These are phyloP conservation scores for Linnemannia elongata DNA, from an alignment of 192 early-diverging fungal genomes.

Conservation along the genomic window DNA sequence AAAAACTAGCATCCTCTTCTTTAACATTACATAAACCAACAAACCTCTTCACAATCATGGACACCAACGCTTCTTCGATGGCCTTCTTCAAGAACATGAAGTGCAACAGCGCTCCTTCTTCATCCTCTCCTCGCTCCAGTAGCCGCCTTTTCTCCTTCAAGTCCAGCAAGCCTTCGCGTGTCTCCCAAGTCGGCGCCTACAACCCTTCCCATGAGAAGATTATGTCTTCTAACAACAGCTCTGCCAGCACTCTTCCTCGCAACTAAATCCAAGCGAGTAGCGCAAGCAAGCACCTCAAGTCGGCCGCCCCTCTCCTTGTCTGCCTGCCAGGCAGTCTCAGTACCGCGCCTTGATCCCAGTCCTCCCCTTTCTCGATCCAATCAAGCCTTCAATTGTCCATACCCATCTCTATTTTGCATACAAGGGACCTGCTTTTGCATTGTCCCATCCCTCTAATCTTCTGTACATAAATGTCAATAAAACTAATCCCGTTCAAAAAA, in stretches of 20 bases:
- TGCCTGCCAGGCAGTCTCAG: too few relatives aligned
- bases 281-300: too few relatives aligned
- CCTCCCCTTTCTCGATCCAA: too few relatives aligned
- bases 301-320: too few relatives aligned
- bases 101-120: conserved; percentile 28
- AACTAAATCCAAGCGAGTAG: not conserved
- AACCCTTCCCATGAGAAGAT: conserved; percentile 31
- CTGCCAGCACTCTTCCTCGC: conserved; percentile 15
- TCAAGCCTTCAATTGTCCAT: too few relatives aligned
- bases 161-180: conserved; percentile 30
- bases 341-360: too few relatives aligned
- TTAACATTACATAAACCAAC: too few relatives aligned
- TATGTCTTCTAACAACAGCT: conserved; percentile 43
- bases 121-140: not conserved
- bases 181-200: conserved; percentile 25
- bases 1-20: not conserved
- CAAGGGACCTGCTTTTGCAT: too few relatives aligned
- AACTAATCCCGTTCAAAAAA: too few relatives aligned
- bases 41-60: conserved; percentile 21
- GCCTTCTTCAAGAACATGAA: conserved; percentile 56
- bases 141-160: conserved; percentile 28
- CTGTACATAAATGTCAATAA: too few relatives aligned
- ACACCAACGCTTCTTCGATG: conserved; percentile 54
- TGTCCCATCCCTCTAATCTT: too few relatives aligned
- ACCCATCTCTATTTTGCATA: too few relatives aligned